Evolutionary conservation across 108 stramenopile genomes (phyloP), one percentile per base, ranked within the genome.

Genomic region (Nannochloropsis oceanica): DNA sequence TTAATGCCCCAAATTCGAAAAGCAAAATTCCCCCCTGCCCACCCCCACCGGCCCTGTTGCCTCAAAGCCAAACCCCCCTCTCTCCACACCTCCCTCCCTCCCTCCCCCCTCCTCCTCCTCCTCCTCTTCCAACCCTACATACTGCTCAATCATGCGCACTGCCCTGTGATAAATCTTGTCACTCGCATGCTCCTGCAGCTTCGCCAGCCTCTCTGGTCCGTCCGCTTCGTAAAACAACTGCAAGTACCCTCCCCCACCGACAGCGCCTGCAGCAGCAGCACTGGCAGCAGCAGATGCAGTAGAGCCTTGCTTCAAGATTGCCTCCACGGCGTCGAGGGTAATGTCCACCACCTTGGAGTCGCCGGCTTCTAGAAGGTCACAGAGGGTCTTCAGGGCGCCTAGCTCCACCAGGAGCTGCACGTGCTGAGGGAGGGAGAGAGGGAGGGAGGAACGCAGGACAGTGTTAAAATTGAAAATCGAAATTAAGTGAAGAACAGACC

Each of bases 91-190:
- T 18, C n/a, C n/a, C 59, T 73, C 34, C 5, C 34, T 18, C 59
- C 18, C 18, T 73, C n/a, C 10, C 14, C 18, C 46, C 59, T n/a
- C 59, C 8, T 7, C 7, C n/a, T 84, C 86, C 24, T 90, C 90
- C 81, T 96, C 97, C 42, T 94, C 95, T 81, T 97, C 96, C 12
- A 93, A 94, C 27, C 93, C 94, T 81, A 94, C 89, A 25, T 94
- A 89, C 42, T 93, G 84, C 80, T 95, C 96, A 84, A 95, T 92
- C 81, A 97, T 91, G 25, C 85, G 13, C 34, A 94, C 84, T 10
- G 91, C 90, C 84, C 93, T 93, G 81, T 92, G 80, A 88, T 95
- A 95, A 85, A 83, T 93, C 90, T 46, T 92, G 87, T 25, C 91
- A 80, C 87, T 93, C 44, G 90, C 89, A 87, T 96, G 95, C 84